Evolutionary conservation across 768 basidiomycete genomes (phyloP), one percentile per base, ranked within the genome.

Genomic region (Russula lepida): DNA sequence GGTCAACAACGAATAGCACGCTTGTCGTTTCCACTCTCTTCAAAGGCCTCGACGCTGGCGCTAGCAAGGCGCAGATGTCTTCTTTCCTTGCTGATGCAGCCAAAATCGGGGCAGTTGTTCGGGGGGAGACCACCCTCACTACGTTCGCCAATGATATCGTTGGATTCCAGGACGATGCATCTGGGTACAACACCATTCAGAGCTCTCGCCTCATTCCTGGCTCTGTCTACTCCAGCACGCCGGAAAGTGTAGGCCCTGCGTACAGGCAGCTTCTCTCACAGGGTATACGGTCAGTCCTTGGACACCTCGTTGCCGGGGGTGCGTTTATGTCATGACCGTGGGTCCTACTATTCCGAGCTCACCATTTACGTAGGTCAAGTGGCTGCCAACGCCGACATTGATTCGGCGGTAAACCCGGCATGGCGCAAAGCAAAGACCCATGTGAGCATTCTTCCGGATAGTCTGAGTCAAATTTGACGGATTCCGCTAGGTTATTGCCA

Each of bases 371-470:
- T 47, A 72, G 71, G 74, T 13, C 64, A 71, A 66, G 74, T 77
- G 3, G 58, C 76, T 9, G 66, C 68, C 37, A 75, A 75, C 59
- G 72, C 71, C 9, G 32, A 71, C 27, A 67, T 76, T 15, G 65
- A 66, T 23, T 71, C 67, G 15, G 73, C 75, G 21, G 65, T 76
- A 25, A 66, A 68, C 46, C 74, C 74, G 5, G 71, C 68, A 25
- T 76, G 76, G 76, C 64, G 75, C 55, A 69, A 67, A 2, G 75
- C 76, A 0, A 75, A 76, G 64, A 69, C 71, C 30, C 75, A 74
- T 56, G 75, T 75, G 52, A 47, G 72, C 64, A 13, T 51, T 12
- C 4, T 33, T 23, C 11, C n/a, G 4, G 15, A n/a, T 2, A 9
- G 5, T 17, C 35, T 1, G 44, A n/a, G 19, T 30, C 0, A 9